phyloP scores from a whole-genome alignment of 106 monocot genomes.

The Gastrodia elata region DNA sequence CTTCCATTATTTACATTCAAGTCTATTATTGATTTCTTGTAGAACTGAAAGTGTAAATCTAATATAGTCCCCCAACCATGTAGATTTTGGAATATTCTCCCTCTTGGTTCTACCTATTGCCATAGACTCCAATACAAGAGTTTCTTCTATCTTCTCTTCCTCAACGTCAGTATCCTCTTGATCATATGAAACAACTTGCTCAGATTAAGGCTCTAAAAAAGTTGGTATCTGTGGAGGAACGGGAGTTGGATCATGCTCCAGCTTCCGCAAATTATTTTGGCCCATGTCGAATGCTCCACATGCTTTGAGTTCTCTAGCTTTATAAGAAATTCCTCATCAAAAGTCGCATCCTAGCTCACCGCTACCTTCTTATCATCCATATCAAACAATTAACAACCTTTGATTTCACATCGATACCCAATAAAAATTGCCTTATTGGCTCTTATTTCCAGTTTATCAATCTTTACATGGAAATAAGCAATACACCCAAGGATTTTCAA shows the following conservation, averaged over 20 bases:
- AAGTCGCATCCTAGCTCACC: no score
- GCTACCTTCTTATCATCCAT: no score
- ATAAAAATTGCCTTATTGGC: not conserved
- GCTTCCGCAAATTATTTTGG: not conserved
- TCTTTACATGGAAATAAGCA: not conserved
- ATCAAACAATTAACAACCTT: not conserved
- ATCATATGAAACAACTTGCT: not conserved
- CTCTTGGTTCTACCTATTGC: not conserved
- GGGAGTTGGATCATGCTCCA: not conserved
- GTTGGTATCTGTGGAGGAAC: constrained; percentile 1
- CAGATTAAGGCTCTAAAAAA: not conserved
- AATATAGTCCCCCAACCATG: not conserved
- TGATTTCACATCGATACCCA: not conserved
- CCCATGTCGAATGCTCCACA: not conserved
- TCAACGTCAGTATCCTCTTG: not conserved
- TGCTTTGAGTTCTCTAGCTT: no score
- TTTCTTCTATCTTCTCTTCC: not conserved
- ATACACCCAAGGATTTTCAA: not conserved
- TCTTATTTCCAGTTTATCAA: not conserved
- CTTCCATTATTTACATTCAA: not conserved
- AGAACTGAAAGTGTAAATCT: not conserved
- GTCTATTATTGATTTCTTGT: not conserved
- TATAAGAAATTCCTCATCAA: no score
- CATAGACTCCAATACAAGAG: not conserved
- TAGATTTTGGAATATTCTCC: not conserved